These are phyloP conservation scores for Nemania sp. DNA, from an alignment of 2,329 filamentous ascomycete genomes.

Conservation along the genomic window DNA sequence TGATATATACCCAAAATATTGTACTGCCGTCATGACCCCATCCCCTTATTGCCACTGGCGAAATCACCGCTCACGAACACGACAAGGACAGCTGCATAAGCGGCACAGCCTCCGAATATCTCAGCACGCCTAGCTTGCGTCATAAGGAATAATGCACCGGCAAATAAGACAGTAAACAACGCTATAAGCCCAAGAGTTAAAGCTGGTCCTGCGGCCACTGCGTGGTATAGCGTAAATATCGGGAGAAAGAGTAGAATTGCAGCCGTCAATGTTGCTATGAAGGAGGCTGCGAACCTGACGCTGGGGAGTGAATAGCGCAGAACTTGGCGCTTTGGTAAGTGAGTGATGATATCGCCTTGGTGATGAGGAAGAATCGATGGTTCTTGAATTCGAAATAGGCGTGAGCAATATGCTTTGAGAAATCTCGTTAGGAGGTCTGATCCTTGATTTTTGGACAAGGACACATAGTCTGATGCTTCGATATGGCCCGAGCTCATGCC, in stretches of 20 bases:
- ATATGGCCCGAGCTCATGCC: neutral
- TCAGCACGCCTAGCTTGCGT: neutral
- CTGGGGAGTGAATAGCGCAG: neutral
- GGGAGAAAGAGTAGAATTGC: neutral
- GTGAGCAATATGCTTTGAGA: neutral
- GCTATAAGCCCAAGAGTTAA: neutral
- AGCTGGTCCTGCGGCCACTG: neutral
- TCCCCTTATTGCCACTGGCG: neutral
- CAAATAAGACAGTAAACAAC: neutral
- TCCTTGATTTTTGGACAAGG: neutral
- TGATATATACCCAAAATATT: no score
- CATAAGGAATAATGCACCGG: neutral
- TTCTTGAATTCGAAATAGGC: neutral
- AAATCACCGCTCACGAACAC: constrained; percentile 3
- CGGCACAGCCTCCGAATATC: neutral
- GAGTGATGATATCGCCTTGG: neutral
- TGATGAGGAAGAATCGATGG: neutral
- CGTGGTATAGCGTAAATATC: neutral
- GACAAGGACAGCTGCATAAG: constrained; percentile 1
- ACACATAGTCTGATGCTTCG: neutral
- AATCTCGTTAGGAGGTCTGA: neutral
- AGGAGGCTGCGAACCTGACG: neutral
- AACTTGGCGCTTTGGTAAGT: neutral
- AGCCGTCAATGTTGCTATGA: neutral
- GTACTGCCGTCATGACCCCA: no score